Base-by-base conservation (phyloP, 352 stramenopile genomes). In the Pythium plurisporium region DNA sequence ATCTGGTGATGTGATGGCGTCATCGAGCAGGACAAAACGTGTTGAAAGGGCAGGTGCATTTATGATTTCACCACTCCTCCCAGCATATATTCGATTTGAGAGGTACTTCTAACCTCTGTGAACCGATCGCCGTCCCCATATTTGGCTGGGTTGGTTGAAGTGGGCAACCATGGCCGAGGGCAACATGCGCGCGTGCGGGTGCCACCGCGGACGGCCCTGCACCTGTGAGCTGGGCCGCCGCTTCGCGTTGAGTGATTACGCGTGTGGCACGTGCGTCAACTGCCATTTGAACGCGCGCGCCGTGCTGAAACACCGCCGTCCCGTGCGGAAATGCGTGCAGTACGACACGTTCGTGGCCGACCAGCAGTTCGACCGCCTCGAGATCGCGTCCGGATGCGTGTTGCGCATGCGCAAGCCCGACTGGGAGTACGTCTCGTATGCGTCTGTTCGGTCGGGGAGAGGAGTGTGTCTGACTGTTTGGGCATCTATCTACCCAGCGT, bases 141-240 rank as follows among this genome's bases (percentile, higher is more conserved):
- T n/a, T n/a, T n/a, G n/a, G n/a, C n/a, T n/a, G n/a, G n/a, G n/a
- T n/a, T n/a, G n/a, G 45, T 56, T 62, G 55, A 65, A 59, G 48
- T 55, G 55, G 36, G 6, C 19, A 10, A 55, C 17, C 25, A 75
- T 65, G 64, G 55, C 59, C 9, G 63, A 64, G 29, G 74, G 80
- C 40, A 87, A 79, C 46, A 89, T 87, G 79, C 71, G 72, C 29
- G 45, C 58, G 37, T 89, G 79, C 30, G 79, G 79, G 12, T 89
- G 79, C 29, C 79, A 83, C 33, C 62, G 55, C 34, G 79, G 79
- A 0, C 73, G 79, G 2, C 77, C 79, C 2, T 87, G 79, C 25
- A 74, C 67, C 22, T 89, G 79, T 25, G 76, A 82, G 52, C 86
- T 87, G 77, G 64, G 60, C 10, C 20, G 33, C 7, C 7, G 51